Evolutionary conservation across 306 rosid genomes (phyloP).

Genomic region (Potentilla sterilis): DNA sequence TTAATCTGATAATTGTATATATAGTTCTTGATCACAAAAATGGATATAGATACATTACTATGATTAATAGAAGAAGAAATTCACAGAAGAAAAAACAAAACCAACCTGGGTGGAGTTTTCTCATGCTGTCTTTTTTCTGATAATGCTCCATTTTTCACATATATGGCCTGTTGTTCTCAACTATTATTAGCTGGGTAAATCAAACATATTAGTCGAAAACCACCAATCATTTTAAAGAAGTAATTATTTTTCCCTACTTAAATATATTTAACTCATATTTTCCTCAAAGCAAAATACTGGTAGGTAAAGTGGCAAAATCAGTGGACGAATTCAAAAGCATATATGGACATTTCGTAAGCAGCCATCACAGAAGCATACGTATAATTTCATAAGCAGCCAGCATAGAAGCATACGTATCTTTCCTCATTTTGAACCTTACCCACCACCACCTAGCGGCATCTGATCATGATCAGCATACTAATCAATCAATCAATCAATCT

Average conservation of each 20-base stretch:
- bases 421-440: not conserved
- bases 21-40: not conserved
- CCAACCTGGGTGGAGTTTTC: not conserved
- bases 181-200: constrained; percentile 11
- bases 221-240: constrained; percentile 15
- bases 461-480: not conserved
- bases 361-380: not conserved
- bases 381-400: constrained; percentile 13
- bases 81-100: constrained; percentile 4
- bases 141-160: not conserved
- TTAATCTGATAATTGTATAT: not conserved
- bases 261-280: constrained; percentile 14
- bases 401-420: not conserved
- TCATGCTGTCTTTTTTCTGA: not conserved
- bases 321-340: constrained; percentile 19
- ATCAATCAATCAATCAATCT: not conserved
- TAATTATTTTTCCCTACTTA: constrained; percentile 27
- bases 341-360: constrained; percentile 17
- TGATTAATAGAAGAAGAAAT: not conserved
- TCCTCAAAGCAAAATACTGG: constrained; percentile 29
- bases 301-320: constrained; percentile 51
- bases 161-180: constrained; percentile 7
- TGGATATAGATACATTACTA: not conserved
- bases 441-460: not conserved
- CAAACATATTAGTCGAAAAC: not conserved